Evolutionary conservation across 495 filamentous ascomycete genomes (phyloP).

Genomic region (Xylaria bambusicola): DNA sequence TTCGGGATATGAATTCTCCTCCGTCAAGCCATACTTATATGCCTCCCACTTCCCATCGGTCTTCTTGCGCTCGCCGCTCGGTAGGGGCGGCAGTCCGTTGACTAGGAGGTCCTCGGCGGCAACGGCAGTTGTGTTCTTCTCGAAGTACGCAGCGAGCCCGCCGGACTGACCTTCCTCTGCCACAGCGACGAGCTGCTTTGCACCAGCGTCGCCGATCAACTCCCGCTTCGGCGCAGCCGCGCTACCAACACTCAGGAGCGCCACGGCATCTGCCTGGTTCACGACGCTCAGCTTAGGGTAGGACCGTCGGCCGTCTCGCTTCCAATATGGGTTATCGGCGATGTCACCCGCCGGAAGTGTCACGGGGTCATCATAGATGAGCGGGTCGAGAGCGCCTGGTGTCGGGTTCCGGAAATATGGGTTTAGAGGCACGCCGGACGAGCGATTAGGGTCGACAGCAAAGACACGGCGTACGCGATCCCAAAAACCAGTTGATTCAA

Average conservation of each 20-base stretch:
- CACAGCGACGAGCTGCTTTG: constrained; percentile 77
- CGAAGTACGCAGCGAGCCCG: constrained; percentile 69
- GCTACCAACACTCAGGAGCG: constrained; percentile 82
- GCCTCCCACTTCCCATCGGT: constrained; percentile 49
- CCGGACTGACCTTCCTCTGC: constrained; percentile 73
- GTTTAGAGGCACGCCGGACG: constrained; percentile 89
- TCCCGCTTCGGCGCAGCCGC: constrained; percentile 78
- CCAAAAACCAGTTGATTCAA: constrained; percentile 90
- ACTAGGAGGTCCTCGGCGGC: constrained; percentile 67
- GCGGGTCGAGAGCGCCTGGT: constrained; percentile 76
- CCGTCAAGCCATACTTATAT: constrained; percentile 56
- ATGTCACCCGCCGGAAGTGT: constrained; percentile 91
- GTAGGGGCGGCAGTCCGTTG: constrained; percentile 80
- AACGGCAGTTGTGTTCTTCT: constrained; percentile 63
- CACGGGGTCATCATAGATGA: constrained; percentile 82
- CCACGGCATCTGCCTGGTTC: constrained; percentile 81
- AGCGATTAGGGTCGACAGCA: constrained; percentile 85
- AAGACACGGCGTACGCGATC: constrained; percentile 75
- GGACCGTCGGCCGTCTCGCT: constrained; percentile 81
- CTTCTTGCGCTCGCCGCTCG: constrained; percentile 60
- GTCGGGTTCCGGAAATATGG: constrained; percentile 87
- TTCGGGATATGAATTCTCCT: constrained; percentile 58
- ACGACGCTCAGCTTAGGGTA: constrained; percentile 85
- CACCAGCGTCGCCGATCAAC: constrained; percentile 80
- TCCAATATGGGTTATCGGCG: constrained; percentile 98